Conservation (phyloP, 768 basidiomycete genomes). For the Chalciporus chontae region DNA sequence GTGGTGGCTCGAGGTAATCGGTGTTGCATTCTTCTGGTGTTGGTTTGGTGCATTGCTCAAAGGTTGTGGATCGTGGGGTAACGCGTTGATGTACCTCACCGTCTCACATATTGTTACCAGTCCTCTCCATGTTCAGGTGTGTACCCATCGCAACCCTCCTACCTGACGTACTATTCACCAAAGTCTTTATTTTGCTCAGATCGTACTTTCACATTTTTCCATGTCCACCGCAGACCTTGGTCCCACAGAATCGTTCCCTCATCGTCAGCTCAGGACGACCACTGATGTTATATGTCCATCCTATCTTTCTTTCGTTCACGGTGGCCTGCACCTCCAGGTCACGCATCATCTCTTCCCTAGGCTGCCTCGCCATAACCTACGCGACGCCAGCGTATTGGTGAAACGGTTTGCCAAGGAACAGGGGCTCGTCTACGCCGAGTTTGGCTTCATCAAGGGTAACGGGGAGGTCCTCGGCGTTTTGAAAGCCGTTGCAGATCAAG, state of each 20-base stretch:
- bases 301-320: slow-evolving; percentile 85
- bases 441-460: slow-evolving; percentile 87
- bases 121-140: slow-evolving; percentile 92
- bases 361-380: slow-evolving; percentile 89
- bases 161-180: slow-evolving; percentile 2
- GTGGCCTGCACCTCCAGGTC: slow-evolving; percentile 96
- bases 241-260: slow-evolving; percentile 85
- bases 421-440: slow-evolving; percentile 84
- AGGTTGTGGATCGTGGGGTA: slow-evolving; percentile 70
- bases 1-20: slow-evolving; percentile 71
- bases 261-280: slow-evolving; percentile 95
- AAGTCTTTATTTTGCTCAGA: slow-evolving; percentile 39
- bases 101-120: slow-evolving; percentile 84
- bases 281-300: slow-evolving; percentile 89
- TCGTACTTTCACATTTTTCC: slow-evolving; percentile 96
- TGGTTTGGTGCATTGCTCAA: slow-evolving; percentile 79
- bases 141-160: slow-evolving; percentile 15
- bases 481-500: slow-evolving; percentile 82
- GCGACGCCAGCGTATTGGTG: slow-evolving; percentile 75
- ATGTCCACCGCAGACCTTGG: slow-evolving; percentile 93
- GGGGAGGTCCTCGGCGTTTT: slow-evolving; percentile 79
- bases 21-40: slow-evolving; percentile 79
- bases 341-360: slow-evolving; percentile 97
- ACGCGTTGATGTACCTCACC: slow-evolving; percentile 67
- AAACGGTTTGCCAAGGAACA: slow-evolving; percentile 87